Evolutionary conservation across 1,139 yeast genomes (phyloP).

Genomic region (Debaryomyces fabryi): DNA sequence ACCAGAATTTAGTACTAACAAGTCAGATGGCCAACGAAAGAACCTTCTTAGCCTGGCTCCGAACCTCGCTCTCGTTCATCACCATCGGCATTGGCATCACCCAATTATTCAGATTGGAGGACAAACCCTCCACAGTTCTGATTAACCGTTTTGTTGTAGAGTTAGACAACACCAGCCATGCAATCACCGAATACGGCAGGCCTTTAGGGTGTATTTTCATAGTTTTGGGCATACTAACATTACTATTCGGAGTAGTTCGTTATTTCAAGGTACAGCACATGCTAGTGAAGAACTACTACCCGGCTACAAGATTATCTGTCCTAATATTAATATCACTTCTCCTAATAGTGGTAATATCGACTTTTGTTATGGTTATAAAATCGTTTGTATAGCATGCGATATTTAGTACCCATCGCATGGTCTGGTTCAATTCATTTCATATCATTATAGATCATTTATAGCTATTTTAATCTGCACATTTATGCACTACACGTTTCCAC

Average conservation of each 20-base stretch:
- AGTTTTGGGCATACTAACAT: constrained; percentile 36
- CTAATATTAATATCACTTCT: constrained; percentile 22
- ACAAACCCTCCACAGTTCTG: constrained; percentile 21
- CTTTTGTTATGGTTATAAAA: constrained; percentile 26
- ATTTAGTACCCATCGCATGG: neutral
- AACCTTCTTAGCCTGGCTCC: constrained; percentile 74
- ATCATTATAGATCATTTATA: neutral
- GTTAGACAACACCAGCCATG: constrained; percentile 11
- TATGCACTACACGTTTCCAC: neutral
- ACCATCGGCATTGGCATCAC: constrained; percentile 48
- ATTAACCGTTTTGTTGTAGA: constrained; percentile 18
- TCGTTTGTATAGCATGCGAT: neutral
- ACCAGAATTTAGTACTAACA: constrained; percentile 9
- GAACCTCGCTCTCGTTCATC: constrained; percentile 55
- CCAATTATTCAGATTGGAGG: constrained; percentile 41
- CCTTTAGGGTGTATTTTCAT: constrained; percentile 42
- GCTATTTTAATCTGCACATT: neutral
- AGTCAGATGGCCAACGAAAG: constrained; percentile 67
- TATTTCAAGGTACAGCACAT: constrained; percentile 39
- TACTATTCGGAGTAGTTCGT: constrained; percentile 35
- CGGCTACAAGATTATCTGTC: constrained; percentile 33
- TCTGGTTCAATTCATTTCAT: neutral
- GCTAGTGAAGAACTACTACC: constrained; percentile 30
- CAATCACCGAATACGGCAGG: constrained; percentile 32
- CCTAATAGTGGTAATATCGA: constrained; percentile 24